Evolutionary conservation across 495 filamentous ascomycete species (phyloP).

Genomic region (Cercophora scortea): DNA sequence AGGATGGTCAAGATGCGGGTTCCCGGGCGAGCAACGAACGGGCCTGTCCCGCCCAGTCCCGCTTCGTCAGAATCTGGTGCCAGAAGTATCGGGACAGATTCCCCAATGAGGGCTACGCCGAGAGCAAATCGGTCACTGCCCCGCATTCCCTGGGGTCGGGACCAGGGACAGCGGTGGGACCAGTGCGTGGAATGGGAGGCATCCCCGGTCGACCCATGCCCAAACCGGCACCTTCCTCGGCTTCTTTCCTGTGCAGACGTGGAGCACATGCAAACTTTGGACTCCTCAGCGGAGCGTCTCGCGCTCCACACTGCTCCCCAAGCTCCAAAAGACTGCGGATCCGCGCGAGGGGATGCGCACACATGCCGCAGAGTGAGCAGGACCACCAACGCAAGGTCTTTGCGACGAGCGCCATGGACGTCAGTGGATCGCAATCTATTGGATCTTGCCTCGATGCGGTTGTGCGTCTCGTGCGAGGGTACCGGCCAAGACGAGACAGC

Average conservation of each 20-base stretch:
- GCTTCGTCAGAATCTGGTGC: background rate
- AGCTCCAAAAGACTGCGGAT: too few species aligned
- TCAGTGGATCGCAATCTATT: background rate
- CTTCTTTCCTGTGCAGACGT: background rate
- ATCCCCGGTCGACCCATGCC: constrained; percentile 3
- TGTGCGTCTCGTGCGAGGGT: too few species aligned
- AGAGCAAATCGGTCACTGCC: constrained; percentile 4
- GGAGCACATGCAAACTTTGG: too few species aligned
- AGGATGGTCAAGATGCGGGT: background rate
- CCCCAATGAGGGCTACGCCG: constrained; percentile 15
- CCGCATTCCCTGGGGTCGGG: constrained; percentile 13
- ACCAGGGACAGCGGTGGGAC: background rate
- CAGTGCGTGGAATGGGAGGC: background rate
- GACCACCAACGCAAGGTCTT: background rate
- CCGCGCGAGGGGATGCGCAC: too few species aligned
- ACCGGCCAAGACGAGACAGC: background rate
- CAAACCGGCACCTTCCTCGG: constrained; percentile 14
- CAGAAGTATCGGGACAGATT: constrained; percentile 13
- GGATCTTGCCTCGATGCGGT: background rate
- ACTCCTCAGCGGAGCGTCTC: too few species aligned
- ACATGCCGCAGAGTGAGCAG: too few species aligned
- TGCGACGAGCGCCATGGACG: background rate
- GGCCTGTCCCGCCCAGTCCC: too few species aligned
- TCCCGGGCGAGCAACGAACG: too few species aligned
- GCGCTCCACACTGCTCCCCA: too few species aligned